Percentiles rank a stretch among this genome's conserved stretches.
Evolutionary conservation across 306 rosid species (phyloP).

Genomic region (Fragaria iinumae): DNA sequence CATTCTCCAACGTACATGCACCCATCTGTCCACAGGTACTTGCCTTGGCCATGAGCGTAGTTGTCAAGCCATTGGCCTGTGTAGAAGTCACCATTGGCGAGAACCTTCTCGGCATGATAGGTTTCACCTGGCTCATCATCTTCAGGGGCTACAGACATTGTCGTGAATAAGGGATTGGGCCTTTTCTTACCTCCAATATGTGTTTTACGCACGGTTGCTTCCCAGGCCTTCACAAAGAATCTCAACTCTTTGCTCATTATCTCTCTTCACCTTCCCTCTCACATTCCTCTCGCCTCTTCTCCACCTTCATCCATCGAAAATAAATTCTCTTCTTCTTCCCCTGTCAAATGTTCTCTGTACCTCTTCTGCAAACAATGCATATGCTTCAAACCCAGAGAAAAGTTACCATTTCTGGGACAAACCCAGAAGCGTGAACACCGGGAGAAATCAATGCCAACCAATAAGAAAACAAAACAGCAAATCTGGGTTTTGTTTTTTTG

Average conservation of each 20-base stretch:
- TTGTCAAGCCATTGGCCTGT: slow-evolving; percentile 64
- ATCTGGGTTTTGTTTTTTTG: slow-evolving; percentile 27
- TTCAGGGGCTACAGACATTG: slow-evolving; percentile 84
- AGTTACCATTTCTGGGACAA: slow-evolving; percentile 27
- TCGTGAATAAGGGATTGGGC: slow-evolving; percentile 51
- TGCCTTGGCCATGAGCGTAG: slow-evolving; percentile 75
- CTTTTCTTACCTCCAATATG: slow-evolving; percentile 56
- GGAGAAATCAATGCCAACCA: slow-evolving; percentile 25
- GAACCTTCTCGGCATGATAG: slow-evolving; percentile 48
- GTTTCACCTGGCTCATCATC: slow-evolving; percentile 64
- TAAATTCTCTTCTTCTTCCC: background rate
- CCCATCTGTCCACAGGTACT: slow-evolving; percentile 86
- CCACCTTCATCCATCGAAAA: slow-evolving; percentile 35
- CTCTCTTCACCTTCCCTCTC: slow-evolving; percentile 28
- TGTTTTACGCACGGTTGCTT: slow-evolving; percentile 64
- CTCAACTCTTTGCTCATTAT: slow-evolving; percentile 73
- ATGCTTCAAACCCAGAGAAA: slow-evolving; percentile 16
- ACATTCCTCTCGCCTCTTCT: slow-evolving; percentile 7
- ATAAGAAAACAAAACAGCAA: slow-evolving; percentile 19
- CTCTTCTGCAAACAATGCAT: slow-evolving; percentile 2
- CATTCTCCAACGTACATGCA: slow-evolving; percentile 92
- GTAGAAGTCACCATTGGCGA: slow-evolving; percentile 74
- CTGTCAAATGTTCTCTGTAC: background rate
- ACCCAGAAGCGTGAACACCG: slow-evolving; percentile 32
- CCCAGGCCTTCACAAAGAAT: slow-evolving; percentile 62